These are phyloP conservation scores for Cercis canadensis DNA, from an alignment of 306 rosid species.

Conservation along the genomic window DNA sequence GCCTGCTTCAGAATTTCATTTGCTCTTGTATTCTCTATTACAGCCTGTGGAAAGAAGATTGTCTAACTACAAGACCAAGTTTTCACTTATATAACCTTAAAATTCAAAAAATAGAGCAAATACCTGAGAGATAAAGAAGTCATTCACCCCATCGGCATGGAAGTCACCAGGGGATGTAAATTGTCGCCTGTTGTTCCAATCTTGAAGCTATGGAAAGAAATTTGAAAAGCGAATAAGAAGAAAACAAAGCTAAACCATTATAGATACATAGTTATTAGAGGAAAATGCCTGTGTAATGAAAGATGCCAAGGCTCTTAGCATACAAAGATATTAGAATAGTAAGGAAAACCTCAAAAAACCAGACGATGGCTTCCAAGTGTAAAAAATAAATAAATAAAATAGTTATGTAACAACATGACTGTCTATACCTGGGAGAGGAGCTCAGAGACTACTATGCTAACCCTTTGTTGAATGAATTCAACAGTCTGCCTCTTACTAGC, in stretches of 20 bases:
- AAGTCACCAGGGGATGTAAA: constrained; percentile 86
- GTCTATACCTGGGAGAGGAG: constrained; percentile 87
- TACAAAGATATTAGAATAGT: constrained; percentile 4
- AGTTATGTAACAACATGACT: constrained; percentile 29
- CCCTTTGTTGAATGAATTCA: constrained; percentile 85
- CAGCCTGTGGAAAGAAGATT: constrained; percentile 60
- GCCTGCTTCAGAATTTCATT: constrained; percentile 94
- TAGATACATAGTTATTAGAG: constrained; percentile 14
- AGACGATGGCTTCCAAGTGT: constrained; percentile 22
- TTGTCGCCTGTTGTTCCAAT: constrained; percentile 95
- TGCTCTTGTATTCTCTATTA: constrained; percentile 78
- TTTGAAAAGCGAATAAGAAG: constrained; percentile 37
- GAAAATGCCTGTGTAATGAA: constrained; percentile 6
- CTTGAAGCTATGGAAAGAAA: constrained; percentile 77
- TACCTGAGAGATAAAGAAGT: constrained; percentile 97
- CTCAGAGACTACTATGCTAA: constrained; percentile 82
- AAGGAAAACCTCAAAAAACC: constrained; percentile 26
- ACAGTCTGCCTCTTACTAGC: constrained; percentile 64
- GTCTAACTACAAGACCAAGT: constrained; percentile 14
- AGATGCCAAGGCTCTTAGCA: constrained; percentile 30
- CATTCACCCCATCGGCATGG: constrained; percentile 98
- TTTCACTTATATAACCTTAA: constrained; percentile 21
- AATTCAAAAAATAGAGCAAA: constrained; percentile 30
- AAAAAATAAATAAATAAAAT: constrained; percentile 26
- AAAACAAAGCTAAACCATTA: constrained; percentile 7